Percentiles rank a stretch among this genome's conserved stretches.
Evolutionary conservation across 2,329 filamentous ascomycete genomes (phyloP).

Genomic region (Colletotrichum tropicale): DNA sequence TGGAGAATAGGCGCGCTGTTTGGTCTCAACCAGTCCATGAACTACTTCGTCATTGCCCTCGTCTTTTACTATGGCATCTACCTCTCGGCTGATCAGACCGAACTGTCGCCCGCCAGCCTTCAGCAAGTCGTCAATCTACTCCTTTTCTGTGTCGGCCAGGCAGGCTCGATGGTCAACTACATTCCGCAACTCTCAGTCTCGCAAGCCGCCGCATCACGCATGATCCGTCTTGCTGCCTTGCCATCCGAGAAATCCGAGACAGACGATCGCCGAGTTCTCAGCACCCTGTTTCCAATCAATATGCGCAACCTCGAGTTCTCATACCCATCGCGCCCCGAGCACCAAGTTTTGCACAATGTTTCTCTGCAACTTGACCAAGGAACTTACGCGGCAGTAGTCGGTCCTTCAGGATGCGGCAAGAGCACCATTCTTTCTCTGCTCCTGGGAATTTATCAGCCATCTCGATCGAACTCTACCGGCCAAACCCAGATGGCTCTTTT

Average conservation of each 20-base stretch:
- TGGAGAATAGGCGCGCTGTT: conserved; percentile 72
- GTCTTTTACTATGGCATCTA: conserved; percentile 83
- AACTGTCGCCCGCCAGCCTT: conserved; percentile 59
- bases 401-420: conserved; percentile 88
- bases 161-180: conserved; percentile 70
- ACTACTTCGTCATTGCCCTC: conserved; percentile 75
- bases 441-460: conserved; percentile 68
- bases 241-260: conserved; percentile 31
- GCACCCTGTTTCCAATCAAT: conserved; percentile 45
- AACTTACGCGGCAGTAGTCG: conserved; percentile 78
- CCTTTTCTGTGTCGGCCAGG: conserved; percentile 80
- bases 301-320: conserved; percentile 70
- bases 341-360: conserved; percentile 15
- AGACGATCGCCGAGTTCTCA: conserved; percentile 1
- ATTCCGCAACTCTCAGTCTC: conserved; percentile 83
- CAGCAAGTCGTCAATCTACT: conserved; percentile 81
- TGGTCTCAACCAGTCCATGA: conserved; percentile 77
- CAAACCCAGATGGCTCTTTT: conserved; percentile 39
- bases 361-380: conserved; percentile 64
- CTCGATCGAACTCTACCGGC: background rate
- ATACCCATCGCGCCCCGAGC: conserved; percentile 65
- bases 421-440: conserved; percentile 81
- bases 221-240: conserved; percentile 73
- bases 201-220: conserved; percentile 71
- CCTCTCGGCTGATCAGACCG: conserved; percentile 56